Evolutionary conservation across 306 rosid species (phyloP), one percentile per base, ranked within the genome.

Genomic region (Cicer arietinum): DNA sequence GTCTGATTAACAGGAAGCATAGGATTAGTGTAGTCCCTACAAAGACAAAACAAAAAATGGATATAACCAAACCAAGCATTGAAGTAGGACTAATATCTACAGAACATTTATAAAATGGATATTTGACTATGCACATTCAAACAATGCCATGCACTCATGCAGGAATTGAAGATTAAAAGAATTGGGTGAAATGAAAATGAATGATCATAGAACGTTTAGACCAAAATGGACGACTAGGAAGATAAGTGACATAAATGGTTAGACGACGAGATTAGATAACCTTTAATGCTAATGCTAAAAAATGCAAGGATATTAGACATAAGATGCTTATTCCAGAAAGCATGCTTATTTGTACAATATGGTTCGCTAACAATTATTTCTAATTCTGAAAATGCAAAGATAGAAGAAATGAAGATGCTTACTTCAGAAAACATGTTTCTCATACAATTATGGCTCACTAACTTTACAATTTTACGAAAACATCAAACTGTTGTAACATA

Each of bases 21-120:
- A 1, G 98, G 98, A 86, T 92, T 92, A 58, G 98, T 92, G 80
- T 92, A 92, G 81, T 92, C 98, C 90, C 98, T 92, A 86, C 60
- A 80, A 61, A 18, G 63, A 56, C 81, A 86, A 63, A 68, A 67
- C 30, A 25, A 57, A 18, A 13, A 41, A 20, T 50, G 50, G 77
- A 25, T 67, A 20, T 41, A 51, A 69, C 62, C 61, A 51, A 51
- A 51, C 62, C 52, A 66, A 50, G 44, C 10, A 60, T 40, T 54
- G 44, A 69, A 56, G 44, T 13, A 17, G 40, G 76, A 43, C 73
- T 43, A 77, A 53, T 40, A 71, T 54, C 80, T 54, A 44, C 12
- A 52, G 50, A 61, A 59, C 10, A 53, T 20, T 11, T 14, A 71
- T 7, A 40, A 53, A 79, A 48, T 3, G 35, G 50, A 67, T 59